Evolutionary conservation across 495 filamentous ascomycete genomes (phyloP), one percentile per base, ranked within the genome.

Genomic region (Penicillium paradoxum): DNA sequence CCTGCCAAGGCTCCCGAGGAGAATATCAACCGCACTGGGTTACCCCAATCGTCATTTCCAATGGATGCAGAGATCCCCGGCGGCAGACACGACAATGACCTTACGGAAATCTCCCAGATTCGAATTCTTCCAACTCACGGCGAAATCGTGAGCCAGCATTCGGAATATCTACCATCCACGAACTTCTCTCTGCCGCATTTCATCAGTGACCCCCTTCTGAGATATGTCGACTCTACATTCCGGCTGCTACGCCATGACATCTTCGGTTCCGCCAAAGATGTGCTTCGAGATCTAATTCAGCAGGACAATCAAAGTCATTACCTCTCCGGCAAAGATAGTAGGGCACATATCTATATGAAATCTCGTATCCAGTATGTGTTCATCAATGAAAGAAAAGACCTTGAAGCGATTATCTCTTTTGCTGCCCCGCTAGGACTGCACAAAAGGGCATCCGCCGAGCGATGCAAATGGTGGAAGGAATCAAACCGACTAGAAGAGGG

Each of bases 251-350:
- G 54, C 41, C 37, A 57, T 44, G 43, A 57, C 37, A 48, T 53
- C 42, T 57, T 57, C 14, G 49, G 54, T n/a, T 57, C 36, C 21
- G 48, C 42, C 21, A 52, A 57, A 47, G 49, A 57, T 52, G 34
- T 50, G 1, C 49, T 57, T 48, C 10, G 40, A 38, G 49, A 53
- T 37, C 19, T 46, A 30, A 11, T 42, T 18, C 49, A 53, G 37
- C 27, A 50, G 13, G 7, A n/a, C 10, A 25, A 49, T 15, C 11
- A n/a, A 5, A 73, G 85, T 5, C 67, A 49, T 1, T 48, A 34
- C 29, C 11, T 51, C 2, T 51, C 33, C 19, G 21, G 32, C 41
- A 56, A 55, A 9, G 33, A 45, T 27, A 51, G 32, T 17, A 6
- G 22, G 46, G 45, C 47, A 46, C 33, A 56, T 56, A 32, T 56